Base-by-base conservation (phyloP, 2,329 filamentous ascomycete genomes). In the Pestalotiopsis sp. region DNA sequence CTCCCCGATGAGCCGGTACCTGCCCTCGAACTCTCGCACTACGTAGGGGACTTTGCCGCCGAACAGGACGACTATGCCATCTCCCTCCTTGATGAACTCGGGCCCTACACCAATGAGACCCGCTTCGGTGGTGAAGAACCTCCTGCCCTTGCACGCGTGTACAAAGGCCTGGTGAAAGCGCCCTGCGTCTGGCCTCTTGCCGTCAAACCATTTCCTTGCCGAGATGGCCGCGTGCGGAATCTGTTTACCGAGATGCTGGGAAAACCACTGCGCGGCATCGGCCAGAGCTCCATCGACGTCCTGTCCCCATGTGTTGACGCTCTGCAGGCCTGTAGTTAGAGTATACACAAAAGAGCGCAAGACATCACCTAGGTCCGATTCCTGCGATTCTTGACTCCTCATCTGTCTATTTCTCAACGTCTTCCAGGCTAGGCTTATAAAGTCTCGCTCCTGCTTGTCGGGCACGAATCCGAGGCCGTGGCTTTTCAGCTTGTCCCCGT, bases 101-200 rank as follows among this genome's bases (percentile, higher is more conserved):
- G 73, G 72, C 13, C 72, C 72, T 68, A 74, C 70, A 13, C 71
- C 71, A 66, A 73, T 72, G 6, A 65, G 62, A 36, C 71, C 67
- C 4, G 58, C 69, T n/a, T 61, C 38, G 12, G 71, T 74, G 6
- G 71, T 25, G 49, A 72, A 72, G 6, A 71, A 71, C 65, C 71
- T 66, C 41, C 64, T 68, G 39, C 71, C 69, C n/a, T 68, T 66
- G 52, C 70, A 74, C 27, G 61, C 61, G 7, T 69, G 69, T 9
- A 70, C 70, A 27, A 74, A 73, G 14, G 68, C 69, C 25, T 69
- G 68, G 41, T 71, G 71, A 39, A 73, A 73, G 23, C 68, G 72
- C 17, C 69, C 65, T 11, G 69, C 65, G 31, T 69, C 61, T 23
- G n/a, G 52, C 59, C 13, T 25, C 38, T 45, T 25, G 17, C 23